A percentile compares a stretch with the other conserved stretches of the same genome.
Conservation (phyloP, 202 grass and related monocot species). For the Carex arenaria region DNA sequence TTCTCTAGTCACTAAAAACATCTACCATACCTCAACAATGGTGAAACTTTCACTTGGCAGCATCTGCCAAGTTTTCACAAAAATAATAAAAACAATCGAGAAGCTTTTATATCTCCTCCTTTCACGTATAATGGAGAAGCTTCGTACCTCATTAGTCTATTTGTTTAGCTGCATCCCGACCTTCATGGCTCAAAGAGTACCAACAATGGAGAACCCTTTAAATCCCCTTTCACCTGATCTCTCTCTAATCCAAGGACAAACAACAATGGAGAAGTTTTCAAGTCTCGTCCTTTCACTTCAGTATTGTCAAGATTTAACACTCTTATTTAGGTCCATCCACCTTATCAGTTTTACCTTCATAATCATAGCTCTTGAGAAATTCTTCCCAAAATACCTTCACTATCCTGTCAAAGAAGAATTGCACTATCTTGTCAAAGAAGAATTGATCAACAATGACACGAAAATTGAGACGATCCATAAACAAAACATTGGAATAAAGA, state of each 20-base stretch:
- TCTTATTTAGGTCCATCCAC: background rate
- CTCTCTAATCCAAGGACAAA: background rate
- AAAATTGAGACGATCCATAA: background rate
- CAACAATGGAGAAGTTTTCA: background rate
- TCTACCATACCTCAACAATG: too few species aligned
- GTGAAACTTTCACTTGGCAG: too few species aligned
- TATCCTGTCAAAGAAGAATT: background rate
- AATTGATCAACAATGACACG: background rate
- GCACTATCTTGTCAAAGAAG: background rate
- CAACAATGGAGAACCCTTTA: background rate
- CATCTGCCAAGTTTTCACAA: too few species aligned
- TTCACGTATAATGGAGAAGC: too few species aligned
- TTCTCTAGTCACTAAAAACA: too few species aligned
- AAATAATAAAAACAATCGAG: too few species aligned
- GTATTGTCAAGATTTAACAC: background rate
- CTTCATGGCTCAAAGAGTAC: background rate
- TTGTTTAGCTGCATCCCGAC: too few species aligned
- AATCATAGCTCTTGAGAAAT: background rate
- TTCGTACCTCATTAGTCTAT: too few species aligned
- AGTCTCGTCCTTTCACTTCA: background rate
- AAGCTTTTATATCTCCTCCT: too few species aligned
- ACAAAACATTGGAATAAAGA: constrained; percentile 8
- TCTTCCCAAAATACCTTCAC: constrained; percentile 10
- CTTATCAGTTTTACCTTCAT: background rate
- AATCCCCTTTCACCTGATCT: background rate